Evolutionary conservation across 129 eudicot species (phyloP).

Genomic region (Tanacetum coccineum): DNA sequence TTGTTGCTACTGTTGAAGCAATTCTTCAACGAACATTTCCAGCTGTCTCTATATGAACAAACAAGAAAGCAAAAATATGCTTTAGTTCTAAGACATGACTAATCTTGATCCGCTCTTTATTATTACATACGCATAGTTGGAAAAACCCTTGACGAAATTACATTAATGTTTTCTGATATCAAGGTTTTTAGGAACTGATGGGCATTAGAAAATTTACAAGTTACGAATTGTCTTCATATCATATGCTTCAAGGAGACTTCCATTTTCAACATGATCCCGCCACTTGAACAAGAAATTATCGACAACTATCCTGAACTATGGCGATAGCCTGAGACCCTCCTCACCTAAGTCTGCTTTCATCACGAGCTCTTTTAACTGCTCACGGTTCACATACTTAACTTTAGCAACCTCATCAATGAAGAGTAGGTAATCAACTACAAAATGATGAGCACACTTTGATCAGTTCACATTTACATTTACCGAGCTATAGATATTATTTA

Average conservation of each 20-base stretch:
- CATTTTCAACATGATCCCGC: slow-evolving; percentile 92
- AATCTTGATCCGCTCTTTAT: not conserved
- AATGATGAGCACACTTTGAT: not conserved
- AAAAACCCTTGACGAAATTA: not conserved
- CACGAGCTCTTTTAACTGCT: slow-evolving; percentile 69
- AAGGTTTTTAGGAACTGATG: not conserved
- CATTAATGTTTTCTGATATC: not conserved
- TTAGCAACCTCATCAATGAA: slow-evolving; percentile 86
- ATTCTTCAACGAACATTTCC: slow-evolving; percentile 94
- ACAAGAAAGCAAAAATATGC: slow-evolving; percentile 48
- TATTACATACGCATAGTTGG: not conserved
- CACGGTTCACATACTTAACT: slow-evolving; percentile 57
- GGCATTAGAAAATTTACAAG: slow-evolving; percentile 22
- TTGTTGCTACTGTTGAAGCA: slow-evolving; percentile 94
- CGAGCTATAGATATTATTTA: not conserved
- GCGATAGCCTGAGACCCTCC: slow-evolving; percentile 81
- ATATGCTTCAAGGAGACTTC: slow-evolving; percentile 55
- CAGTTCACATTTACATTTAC: not conserved
- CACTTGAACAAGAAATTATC: slow-evolving; percentile 92
- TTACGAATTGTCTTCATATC: slow-evolving; percentile 96
- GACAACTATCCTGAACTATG: slow-evolving; percentile 92
- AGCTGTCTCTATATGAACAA: slow-evolving; percentile 56
- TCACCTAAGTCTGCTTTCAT: slow-evolving; percentile 92
- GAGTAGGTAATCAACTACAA: slow-evolving; percentile 88
- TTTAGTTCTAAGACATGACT: too few relatives aligned